Evolutionary conservation across 2,329 filamentous ascomycete species (phyloP).

Genomic region (Immersiporthe knoxdaviesiana): DNA sequence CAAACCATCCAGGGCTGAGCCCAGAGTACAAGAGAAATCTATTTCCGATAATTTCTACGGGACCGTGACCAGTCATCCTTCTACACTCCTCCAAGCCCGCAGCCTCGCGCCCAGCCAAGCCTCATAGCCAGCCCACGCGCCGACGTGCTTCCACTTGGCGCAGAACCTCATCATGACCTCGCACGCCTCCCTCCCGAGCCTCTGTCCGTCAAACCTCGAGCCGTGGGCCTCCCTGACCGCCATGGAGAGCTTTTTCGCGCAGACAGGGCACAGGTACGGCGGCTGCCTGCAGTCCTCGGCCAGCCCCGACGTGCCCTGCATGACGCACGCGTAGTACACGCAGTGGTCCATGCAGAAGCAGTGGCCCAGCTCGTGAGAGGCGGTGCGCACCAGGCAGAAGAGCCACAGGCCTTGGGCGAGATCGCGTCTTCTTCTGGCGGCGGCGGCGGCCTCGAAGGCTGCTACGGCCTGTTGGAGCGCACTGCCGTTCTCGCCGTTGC

Average conservation of each 20-base stretch:
- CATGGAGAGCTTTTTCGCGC: constrained; percentile 55
- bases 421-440: background rate
- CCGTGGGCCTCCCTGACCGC: constrained; percentile 35
- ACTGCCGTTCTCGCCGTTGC: constrained; percentile 20
- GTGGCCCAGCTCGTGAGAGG: constrained; percentile 68
- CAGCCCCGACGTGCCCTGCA: constrained; percentile 63
- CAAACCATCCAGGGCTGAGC: background rate
- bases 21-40: background rate
- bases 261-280: constrained; percentile 65
- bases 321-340: constrained; percentile 64
- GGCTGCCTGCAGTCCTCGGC: constrained; percentile 64
- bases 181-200: constrained; percentile 43
- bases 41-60: background rate
- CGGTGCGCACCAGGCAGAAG: constrained; percentile 58
- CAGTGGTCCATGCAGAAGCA: constrained; percentile 71
- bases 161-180: constrained; percentile 47
- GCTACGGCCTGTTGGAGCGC: constrained; percentile 42
- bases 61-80: background rate
- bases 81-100: background rate
- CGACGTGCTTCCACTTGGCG: constrained; percentile 41
- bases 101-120: constrained; percentile 45
- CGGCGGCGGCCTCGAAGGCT: constrained; percentile 34
- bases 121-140: constrained; percentile 50
- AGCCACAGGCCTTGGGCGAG: constrained; percentile 57
- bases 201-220: constrained; percentile 30